These are phyloP conservation scores for Vachellia pachyceras DNA, from an alignment of 306 rosid species.

Conservation along the genomic window DNA sequence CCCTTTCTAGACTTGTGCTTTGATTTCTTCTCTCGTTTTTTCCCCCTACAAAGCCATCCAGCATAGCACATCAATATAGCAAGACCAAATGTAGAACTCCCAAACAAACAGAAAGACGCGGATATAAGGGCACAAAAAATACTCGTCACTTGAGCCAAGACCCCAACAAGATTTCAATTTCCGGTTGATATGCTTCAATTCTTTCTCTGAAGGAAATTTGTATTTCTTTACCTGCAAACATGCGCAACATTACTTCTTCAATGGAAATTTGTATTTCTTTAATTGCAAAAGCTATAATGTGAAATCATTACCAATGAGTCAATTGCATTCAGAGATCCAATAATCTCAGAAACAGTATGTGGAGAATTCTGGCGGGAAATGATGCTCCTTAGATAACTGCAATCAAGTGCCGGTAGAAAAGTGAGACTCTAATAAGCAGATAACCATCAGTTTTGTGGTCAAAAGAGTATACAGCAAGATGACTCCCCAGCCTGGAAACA, in stretches of 20 bases:
- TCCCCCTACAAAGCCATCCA: constrained; percentile 57
- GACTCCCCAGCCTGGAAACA: constrained; percentile 14
- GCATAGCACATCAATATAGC: neutral
- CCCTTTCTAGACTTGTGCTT: constrained; percentile 88
- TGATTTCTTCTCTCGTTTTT: constrained; percentile 94
- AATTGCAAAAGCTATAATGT: constrained; percentile 28
- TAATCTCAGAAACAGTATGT: constrained; percentile 68
- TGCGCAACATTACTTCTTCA: constrained; percentile 40
- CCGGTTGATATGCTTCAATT: constrained; percentile 83
- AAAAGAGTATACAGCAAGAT: constrained; percentile 18
- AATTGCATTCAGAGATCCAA: constrained; percentile 60
- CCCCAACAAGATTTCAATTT: constrained; percentile 96
- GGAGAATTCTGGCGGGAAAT: constrained; percentile 60
- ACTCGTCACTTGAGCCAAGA: constrained; percentile 83
- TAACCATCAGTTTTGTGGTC: constrained; percentile 5
- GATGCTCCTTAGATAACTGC: constrained; percentile 66
- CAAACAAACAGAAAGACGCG: neutral
- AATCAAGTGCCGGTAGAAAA: constrained; percentile 35
- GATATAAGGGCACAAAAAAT: constrained; percentile 42
- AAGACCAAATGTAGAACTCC: neutral
- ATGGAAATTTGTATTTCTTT: neutral
- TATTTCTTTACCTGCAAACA: constrained; percentile 61
- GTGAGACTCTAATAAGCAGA: constrained; percentile 32
- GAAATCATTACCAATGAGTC: constrained; percentile 71
- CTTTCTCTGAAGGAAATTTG: constrained; percentile 80